Evolutionary conservation across 352 stramenopile genomes (phyloP).

Genomic region (Globisporangium abappressorium): DNA sequence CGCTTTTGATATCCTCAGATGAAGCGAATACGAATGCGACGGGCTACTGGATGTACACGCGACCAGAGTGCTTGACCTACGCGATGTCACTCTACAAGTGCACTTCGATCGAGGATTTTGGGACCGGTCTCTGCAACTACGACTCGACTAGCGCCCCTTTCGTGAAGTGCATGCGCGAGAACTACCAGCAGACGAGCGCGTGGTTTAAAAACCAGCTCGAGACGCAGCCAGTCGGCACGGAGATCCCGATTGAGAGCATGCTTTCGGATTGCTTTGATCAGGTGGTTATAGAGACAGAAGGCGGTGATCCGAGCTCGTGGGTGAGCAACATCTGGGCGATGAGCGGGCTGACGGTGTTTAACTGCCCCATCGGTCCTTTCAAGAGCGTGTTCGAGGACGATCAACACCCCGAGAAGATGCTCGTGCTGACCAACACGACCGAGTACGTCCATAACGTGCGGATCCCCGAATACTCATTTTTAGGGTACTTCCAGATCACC

Average conservation of each 20-base stretch:
- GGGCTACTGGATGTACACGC: slow-evolving; percentile 9
- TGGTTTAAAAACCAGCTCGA: slow-evolving; percentile 3
- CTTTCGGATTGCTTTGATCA: slow-evolving; percentile 7
- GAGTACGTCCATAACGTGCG: slow-evolving; percentile 5
- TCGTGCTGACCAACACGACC: slow-evolving; percentile 15
- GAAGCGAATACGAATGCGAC: not conserved
- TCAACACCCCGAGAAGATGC: not conserved
- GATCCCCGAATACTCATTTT: slow-evolving; percentile 6
- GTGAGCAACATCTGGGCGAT: slow-evolving; percentile 17
- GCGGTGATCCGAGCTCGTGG: slow-evolving; percentile 2
- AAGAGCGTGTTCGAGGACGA: not conserved
- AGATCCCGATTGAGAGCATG: not conserved
- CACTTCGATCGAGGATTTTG: slow-evolving; percentile 8
- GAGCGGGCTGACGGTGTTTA: slow-evolving; percentile 15
- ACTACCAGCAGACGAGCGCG: not conserved
- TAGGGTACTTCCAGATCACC: slow-evolving; percentile 15
- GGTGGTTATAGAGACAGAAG: not conserved
- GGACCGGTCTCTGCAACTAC: slow-evolving; percentile 12
- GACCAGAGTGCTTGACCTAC: slow-evolving; percentile 6
- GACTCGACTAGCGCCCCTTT: not conserved
- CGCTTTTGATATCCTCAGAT: slow-evolving; percentile 7
- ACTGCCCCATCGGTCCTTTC: slow-evolving; percentile 26
- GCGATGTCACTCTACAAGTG: slow-evolving; percentile 16
- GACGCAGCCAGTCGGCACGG: not conserved
- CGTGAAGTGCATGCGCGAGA: slow-evolving; percentile 12